These are phyloP conservation scores for Penicillium glabrum DNA, from an alignment of 2,329 filamentous ascomycete species.

Conservation along the genomic window DNA sequence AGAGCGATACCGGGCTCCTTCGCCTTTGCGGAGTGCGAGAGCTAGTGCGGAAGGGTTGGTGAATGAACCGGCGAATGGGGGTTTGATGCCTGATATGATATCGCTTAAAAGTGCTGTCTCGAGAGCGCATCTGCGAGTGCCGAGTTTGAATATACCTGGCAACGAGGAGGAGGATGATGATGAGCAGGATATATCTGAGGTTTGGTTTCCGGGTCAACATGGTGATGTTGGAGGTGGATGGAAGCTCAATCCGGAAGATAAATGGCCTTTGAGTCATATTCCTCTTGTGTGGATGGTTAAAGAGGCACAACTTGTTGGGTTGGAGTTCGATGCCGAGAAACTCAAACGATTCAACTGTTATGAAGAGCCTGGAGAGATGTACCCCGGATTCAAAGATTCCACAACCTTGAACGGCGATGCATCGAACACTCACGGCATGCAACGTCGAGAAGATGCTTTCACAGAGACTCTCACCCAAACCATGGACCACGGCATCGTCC, in stretches of 20 bases:
- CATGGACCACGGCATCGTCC: constrained; percentile 51
- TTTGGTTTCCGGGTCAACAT: constrained; percentile 74
- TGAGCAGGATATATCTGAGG: constrained; percentile 73
- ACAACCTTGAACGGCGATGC: constrained; percentile 16
- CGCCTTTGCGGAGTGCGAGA: constrained; percentile 4
- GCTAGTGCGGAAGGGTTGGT: constrained; percentile 2
- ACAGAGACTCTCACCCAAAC: constrained; percentile 1
- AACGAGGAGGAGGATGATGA: constrained; percentile 31
- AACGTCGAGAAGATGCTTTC: constrained; percentile 1
- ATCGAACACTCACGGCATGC: background rate
- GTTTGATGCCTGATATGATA: constrained; percentile 1
- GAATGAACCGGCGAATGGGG: background rate
- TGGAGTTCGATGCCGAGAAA: constrained; percentile 69
- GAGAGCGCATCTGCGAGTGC: constrained; percentile 5
- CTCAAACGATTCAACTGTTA: constrained; percentile 65
- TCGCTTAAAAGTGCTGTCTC: constrained; percentile 10
- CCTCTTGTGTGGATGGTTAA: constrained; percentile 71
- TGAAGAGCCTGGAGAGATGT: constrained; percentile 41
- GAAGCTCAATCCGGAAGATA: constrained; percentile 58
- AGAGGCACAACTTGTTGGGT: constrained; percentile 63
- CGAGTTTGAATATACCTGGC: constrained; percentile 26
- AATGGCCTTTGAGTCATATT: constrained; percentile 63
- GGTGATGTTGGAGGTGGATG: constrained; percentile 78
- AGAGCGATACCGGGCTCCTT: constrained; percentile 10
- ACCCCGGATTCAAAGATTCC: constrained; percentile 27